Base-by-base conservation (phyloP, 176 grass and related monocot genomes). In the Panicum miliaceum region DNA sequence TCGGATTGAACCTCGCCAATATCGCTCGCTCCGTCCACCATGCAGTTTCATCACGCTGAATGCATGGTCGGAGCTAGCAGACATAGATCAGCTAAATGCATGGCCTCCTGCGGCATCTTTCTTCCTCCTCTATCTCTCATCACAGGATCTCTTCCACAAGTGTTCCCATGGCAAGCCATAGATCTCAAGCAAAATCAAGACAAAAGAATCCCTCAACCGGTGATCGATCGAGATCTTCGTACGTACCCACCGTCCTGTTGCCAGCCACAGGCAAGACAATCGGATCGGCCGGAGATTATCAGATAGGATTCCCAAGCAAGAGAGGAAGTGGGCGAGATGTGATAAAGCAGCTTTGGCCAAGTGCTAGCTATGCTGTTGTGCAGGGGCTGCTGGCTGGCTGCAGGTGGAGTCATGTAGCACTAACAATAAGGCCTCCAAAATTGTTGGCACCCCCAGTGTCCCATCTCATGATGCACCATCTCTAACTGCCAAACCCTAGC, bases 1-100 rank as follows among this genome's bases (percentile, higher is more conserved):
- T 88, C 89, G 45, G 90, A 92, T 88, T 88, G 83, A 88, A 75
- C 90, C 86, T 88, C 90, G 74, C 90, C 90, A 92, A 92, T 82
- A 92, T 86, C 90, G 50, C 91, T 87, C 51, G 3, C 58, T 70
- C 65, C 84, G 81, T 87, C 84, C 64, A 84, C 79, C 75, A 76
- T 76, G 20, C 7, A 43, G 16, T 64, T 26, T 37, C 6, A 37
- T 64, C 26, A 37, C 41, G 52, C 45, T 13, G 8, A 26, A 12
- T 23, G 29, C 45, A 41, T 7, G 7, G 8, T 7, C 40, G 40
- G 8, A 42, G 40, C 40, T 41, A 41, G 41, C 41, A 42, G 41
- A 41, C 13, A 0, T 7, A 6, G 16, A 52, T 52, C 4, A 26
- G 38, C 38, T 29, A 14, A 29, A 26, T 63, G 38, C 32, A 32